Conservation (phyloP, 2,329 filamentous ascomycete genomes). For the Tricladium varicosporioides region DNA sequence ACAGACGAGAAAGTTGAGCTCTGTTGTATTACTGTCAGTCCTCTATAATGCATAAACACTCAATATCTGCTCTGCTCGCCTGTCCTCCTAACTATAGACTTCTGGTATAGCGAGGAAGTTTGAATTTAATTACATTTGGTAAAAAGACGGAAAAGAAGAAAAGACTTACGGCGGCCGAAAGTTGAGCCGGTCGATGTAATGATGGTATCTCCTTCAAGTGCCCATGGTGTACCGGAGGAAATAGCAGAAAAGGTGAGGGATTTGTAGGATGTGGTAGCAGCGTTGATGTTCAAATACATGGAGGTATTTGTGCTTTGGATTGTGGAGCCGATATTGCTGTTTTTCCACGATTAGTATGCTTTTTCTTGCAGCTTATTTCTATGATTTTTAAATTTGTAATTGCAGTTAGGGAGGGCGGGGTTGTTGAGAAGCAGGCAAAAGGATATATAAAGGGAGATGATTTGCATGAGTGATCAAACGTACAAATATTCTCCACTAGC, state of each 20-base stretch:
- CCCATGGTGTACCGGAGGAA: conserved; percentile 48
- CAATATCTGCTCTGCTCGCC: no score
- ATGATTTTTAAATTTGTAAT: neutral
- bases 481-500: conserved; percentile 45
- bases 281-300: conserved; percentile 47
- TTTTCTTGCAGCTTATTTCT: no score
- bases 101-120: no score
- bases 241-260: conserved; percentile 45
- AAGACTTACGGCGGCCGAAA: conserved; percentile 40
- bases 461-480: no score
- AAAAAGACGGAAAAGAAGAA: neutral
- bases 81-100: no score
- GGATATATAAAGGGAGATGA: no score
- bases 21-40: conserved; percentile 21
- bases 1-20: conserved; percentile 53
- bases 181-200: conserved; percentile 44
- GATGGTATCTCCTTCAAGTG: conserved; percentile 46
- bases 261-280: conserved; percentile 48
- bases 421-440: no score
- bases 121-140: neutral
- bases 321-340: conserved; percentile 42
- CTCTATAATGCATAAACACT: no score
- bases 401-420: no score
- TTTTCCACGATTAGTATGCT: no score
- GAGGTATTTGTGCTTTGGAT: conserved; percentile 49